Base-by-base conservation (phyloP, 169 alveolate genomes). In the Eimeria brunetti region DNA sequence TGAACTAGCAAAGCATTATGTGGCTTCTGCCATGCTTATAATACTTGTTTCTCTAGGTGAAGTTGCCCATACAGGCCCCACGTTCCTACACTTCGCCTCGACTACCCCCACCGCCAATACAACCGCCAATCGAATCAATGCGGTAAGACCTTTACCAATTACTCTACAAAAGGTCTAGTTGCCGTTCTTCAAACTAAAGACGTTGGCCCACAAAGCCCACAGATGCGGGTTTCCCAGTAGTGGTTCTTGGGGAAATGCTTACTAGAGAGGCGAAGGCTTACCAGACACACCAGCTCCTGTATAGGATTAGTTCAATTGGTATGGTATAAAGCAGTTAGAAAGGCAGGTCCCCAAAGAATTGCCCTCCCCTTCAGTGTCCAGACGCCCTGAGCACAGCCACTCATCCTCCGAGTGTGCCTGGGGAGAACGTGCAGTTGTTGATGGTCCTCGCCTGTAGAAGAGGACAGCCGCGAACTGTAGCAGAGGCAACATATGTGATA, bases 81-180 rank as follows among this genome's bases (percentile, higher is more conserved):
- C 49, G n/a, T 7, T 11, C n/a, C 24, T 33, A 30, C 80, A 36
- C 80, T 69, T 69, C 80, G 51, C 27, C 49, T 36, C 46, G 80
- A 12, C 80, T 69, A 69, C 80, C 80, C 80, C 80, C 80, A 69
- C 80, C 27, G 80, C 36, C 46, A 30, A 30, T 49, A 33, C 80
- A 69, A 36, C 76, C 80, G 8, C 11, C 80, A 69, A 69, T 69
- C 80, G 80, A 69, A 69, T 69, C 80, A 30, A 24, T 69, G 80
- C 80, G 27, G 80, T 49, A 69, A 69, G 51, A 36, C 80, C 49
- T 36, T 36, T 51, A 30, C 80, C 24, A 69, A 69, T 36, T 33
- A 2, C 80, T 51, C 80, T 69, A 14, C 20, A 5, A 51, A 69
- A 33, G 49, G 51, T 36, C 49, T 36, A 30, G 12, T 14, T 1